Evolutionary conservation across 371 early-diverging fungal genomes (phyloP), one percentile per base, ranked within the genome.

Genomic region (Mucor circinelloides): DNA sequence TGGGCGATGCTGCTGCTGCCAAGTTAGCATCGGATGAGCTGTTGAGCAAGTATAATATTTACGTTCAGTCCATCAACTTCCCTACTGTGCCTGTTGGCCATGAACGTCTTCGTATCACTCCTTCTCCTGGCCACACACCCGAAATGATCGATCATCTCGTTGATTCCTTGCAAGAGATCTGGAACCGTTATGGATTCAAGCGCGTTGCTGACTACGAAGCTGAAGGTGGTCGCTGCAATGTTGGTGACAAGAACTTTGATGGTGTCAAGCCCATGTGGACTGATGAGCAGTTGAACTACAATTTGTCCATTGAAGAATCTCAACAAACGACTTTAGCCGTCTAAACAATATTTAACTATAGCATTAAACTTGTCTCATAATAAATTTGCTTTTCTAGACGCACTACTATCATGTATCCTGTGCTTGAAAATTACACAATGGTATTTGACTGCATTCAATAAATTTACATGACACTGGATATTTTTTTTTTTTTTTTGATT

Each of bases 41-140:
- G 46, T 85, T 99, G 63, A 79, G 77, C 75, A 88, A 93, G 64
- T 92, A 95, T 80, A 86, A 89, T 57, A 97, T 99, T 78, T 99
- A 99, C 75, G 99, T 98, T 58, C 98, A 99, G 84, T 85, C 88
- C 78, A 99, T 99, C 88, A 99, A 99, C 84, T 98, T 91, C 76
- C 99, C 99, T 21, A 99, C 99, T 27, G 99, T 99, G 12, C 83
- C 96, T 38, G 88, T 87, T 10, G 98, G 98, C 54, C 94, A 97
- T 77, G 99, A 99, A 82, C 92, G 99, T 62, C 91, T 99, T 62
- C 93, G 99, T 46, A 97, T 98, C 81, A 98, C 99, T 7, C 99
- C 99, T 10, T 93, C 95, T 46, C 99, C 99, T 23, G 96, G 95
- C 60, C 99, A 99, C 77, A 90, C 82, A 60, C 80, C 75, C 21